These are phyloP conservation scores for Nannizzia gypsea DNA, from an alignment of 2,329 filamentous ascomycete genomes.

Conservation along the genomic window DNA sequence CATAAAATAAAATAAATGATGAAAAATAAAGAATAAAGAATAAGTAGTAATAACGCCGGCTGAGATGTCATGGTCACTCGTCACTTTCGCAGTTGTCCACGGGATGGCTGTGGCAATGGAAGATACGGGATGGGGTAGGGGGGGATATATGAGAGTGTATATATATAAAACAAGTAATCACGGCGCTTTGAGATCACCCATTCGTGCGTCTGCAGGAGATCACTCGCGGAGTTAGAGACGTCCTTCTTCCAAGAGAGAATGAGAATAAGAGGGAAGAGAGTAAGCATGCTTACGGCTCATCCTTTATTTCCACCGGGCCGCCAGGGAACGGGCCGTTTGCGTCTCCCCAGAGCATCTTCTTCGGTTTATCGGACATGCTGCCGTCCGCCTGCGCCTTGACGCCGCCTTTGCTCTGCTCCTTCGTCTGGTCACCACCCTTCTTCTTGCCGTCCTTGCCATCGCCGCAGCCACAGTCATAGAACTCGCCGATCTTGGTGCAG, in stretches of 20 bases:
- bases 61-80: conserved; percentile 1
- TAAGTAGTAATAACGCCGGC: neutral
- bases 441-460: neutral
- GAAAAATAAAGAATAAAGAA: too few species aligned
- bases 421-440: neutral
- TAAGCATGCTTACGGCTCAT: conserved; percentile 12
- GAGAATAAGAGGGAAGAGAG: neutral
- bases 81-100: neutral
- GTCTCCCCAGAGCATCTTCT: conserved; percentile 8
- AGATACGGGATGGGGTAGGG: neutral
- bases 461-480: conserved; percentile 53
- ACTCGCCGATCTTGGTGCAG: conserved; percentile 53
- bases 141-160: neutral
- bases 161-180: neutral
- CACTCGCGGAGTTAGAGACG: neutral
- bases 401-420: neutral
- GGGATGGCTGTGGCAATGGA: neutral
- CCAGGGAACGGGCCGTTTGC: neutral
- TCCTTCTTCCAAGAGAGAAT: neutral
- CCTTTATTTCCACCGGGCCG: conserved; percentile 13
- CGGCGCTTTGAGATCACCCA: conserved; percentile 3
- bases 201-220: neutral
- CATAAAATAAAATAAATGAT: too few species aligned
- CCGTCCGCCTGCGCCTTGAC: conserved; percentile 8
- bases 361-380: neutral